Conservation (phyloP, 2,329 filamentous ascomycete species). For the Xylariomycetidae sp. region DNA sequence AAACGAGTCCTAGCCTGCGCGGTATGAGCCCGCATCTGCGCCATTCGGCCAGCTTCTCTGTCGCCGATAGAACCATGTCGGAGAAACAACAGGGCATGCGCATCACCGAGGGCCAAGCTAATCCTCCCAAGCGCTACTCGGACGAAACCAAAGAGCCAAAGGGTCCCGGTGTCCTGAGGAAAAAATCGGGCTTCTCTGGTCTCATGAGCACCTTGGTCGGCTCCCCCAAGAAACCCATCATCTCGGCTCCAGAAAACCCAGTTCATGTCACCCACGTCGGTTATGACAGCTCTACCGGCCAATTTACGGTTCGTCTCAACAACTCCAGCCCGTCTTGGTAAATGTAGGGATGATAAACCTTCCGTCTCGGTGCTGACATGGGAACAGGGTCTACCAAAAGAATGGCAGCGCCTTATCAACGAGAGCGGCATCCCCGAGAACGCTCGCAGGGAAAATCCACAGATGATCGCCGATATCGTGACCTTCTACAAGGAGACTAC, state of each 20-base stretch:
- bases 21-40: conserved; percentile 53
- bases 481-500: conserved; percentile 96
- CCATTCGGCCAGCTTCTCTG: conserved; percentile 62
- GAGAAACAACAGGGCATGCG: conserved; percentile 39
- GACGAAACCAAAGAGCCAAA: conserved; percentile 68
- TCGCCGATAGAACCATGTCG: conserved; percentile 44
- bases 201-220: conserved; percentile 81
- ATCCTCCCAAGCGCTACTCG: conserved; percentile 67
- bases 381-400: conserved; percentile 79
- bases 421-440: conserved; percentile 95
- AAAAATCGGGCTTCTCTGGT: conserved; percentile 84
- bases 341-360: no score
- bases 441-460: conserved; percentile 91
- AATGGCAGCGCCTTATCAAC: conserved; percentile 95
- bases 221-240: conserved; percentile 84
- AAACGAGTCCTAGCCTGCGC: conserved; percentile 49
- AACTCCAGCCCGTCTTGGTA: no score
- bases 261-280: conserved; percentile 98
- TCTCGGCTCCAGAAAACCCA: conserved; percentile 96
- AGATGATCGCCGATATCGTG: conserved; percentile 93
- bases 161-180: conserved; percentile 57
- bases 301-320: conserved; percentile 74
- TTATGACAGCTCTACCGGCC: conserved; percentile 91
- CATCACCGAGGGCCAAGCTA: conserved; percentile 40
- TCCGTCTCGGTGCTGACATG: conserved; percentile 12